phyloP scores from a whole-genome alignment of 2,329 filamentous ascomycete species.

The Pleomassaria siparia region DNA sequence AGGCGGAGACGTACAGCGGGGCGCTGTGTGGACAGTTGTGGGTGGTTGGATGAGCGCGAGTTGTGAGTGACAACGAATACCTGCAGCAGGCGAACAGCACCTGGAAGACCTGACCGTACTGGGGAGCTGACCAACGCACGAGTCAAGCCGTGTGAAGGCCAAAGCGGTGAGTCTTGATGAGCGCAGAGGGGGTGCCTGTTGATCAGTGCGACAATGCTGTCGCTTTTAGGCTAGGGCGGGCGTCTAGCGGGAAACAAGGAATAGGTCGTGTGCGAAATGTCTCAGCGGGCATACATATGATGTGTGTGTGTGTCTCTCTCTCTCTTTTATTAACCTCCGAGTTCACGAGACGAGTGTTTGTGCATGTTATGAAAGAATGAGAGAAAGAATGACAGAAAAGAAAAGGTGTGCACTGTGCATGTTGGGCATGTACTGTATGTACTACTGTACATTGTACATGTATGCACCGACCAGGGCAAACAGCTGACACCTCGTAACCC shows the following conservation, averaged over 20 bases:
- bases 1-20: conserved; percentile 8
- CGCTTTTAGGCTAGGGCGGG: conserved; percentile 27
- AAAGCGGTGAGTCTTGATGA: conserved; percentile 8
- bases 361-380: background rate
- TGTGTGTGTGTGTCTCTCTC: conserved; percentile 4
- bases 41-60: conserved; percentile 19
- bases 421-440: background rate
- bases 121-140: conserved; percentile 25
- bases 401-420: too few species aligned
- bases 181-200: conserved; percentile 3
- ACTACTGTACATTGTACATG: background rate
- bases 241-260: conserved; percentile 17
- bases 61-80: conserved; percentile 31
- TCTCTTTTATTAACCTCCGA: too few species aligned
- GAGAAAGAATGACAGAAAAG: too few species aligned
- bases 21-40: conserved; percentile 20
- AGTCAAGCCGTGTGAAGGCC: conserved; percentile 4
- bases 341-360: background rate
- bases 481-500: background rate
- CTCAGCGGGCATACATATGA: conserved; percentile 22
- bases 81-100: conserved; percentile 20
- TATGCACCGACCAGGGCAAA: background rate
- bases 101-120: conserved; percentile 21
- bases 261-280: conserved; percentile 26
- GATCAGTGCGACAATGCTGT: conserved; percentile 7